Base-by-base conservation (phyloP, 129 eudicot genomes). In the Helianthus tuberosus region DNA sequence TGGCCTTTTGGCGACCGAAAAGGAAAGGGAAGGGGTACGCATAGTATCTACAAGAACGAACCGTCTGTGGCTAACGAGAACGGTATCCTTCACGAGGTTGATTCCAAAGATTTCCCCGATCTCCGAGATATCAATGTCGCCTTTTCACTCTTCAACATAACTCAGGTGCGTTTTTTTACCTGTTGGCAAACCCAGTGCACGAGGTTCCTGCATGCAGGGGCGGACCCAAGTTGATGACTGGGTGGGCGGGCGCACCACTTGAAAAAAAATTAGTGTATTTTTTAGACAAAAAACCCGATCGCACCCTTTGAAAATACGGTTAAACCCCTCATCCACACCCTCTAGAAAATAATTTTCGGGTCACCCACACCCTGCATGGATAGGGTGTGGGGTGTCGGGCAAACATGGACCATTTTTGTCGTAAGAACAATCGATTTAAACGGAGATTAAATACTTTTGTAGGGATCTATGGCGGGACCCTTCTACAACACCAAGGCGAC, bases 1-100 rank as follows among this genome's bases (percentile, higher is more conserved):
- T 92, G 98, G 96, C 98, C 98, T 3, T 89, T 89, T 64, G 80
- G 85, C 25, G 83, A 83, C 49, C 52, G 81, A 1, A 86, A 85
- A 59, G 88, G 80, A 1, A 86, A 85, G 64, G 88, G 80, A 1
- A 81, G 74, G 55, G 91, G 86, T 9, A 69, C 91, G 0, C 58
- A 72, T 52, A 88, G 89, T 52, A 32, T 93, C 73, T 80, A 76
- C 35, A 38, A 80, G 57, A 77, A 88, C 54, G 72, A 68, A 1
- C 91, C 91, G 0, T 15, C 79, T 0, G 72, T 79, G 0, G 66
- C 77, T 0, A 90, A 90, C 77, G 69, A 84, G 7, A 82, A 84
- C 5, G 97, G 98, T 1, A 61, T 72, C 71, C 80, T 86, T 16
- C 81, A 73, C 39, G 83, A 77, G 69, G 88, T 81, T 3, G 81